Percentiles rank a stretch among this genome's conserved stretches.
These are phyloP conservation scores for Sambucus nigra DNA, from an alignment of 129 eudicot species.

Conservation along the genomic window DNA sequence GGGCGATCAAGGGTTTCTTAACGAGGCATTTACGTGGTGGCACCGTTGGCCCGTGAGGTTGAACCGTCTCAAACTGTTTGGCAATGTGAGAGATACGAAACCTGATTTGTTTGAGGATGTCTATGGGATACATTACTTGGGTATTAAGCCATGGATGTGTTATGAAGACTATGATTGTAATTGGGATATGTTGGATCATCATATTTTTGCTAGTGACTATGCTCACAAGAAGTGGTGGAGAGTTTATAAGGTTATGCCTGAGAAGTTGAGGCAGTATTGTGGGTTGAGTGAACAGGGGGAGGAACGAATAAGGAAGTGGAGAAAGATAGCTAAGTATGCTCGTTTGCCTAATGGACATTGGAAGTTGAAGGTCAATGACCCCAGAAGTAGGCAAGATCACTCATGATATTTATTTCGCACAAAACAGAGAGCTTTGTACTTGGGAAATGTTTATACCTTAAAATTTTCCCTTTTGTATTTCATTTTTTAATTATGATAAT, in stretches of 20 bases:
- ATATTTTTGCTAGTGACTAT: constrained; percentile 47
- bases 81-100: neutral
- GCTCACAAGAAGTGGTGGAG: constrained; percentile 68
- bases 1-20: constrained; percentile 78
- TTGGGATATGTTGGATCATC: constrained; percentile 41
- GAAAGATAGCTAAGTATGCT: constrained; percentile 30
- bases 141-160: constrained; percentile 80
- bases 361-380: constrained; percentile 57
- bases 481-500: too few species aligned
- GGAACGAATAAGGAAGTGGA: constrained; percentile 22
- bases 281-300: constrained; percentile 36
- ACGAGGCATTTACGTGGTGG: constrained; percentile 77
- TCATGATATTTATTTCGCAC: neutral
- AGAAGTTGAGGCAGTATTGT: constrained; percentile 34
- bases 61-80: constrained; percentile 42
- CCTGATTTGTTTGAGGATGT: constrained; percentile 19
- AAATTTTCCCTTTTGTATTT: too few species aligned
- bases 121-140: constrained; percentile 51
- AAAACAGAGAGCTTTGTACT: too few species aligned
- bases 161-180: constrained; percentile 74
- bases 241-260: constrained; percentile 45
- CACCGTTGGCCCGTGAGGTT: constrained; percentile 45
- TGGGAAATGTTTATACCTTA: too few species aligned
- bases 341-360: constrained; percentile 46
- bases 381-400: constrained; percentile 15